Base-by-base conservation (phyloP, 768 basidiomycete species). In the Hirschioporus abietinus region DNA sequence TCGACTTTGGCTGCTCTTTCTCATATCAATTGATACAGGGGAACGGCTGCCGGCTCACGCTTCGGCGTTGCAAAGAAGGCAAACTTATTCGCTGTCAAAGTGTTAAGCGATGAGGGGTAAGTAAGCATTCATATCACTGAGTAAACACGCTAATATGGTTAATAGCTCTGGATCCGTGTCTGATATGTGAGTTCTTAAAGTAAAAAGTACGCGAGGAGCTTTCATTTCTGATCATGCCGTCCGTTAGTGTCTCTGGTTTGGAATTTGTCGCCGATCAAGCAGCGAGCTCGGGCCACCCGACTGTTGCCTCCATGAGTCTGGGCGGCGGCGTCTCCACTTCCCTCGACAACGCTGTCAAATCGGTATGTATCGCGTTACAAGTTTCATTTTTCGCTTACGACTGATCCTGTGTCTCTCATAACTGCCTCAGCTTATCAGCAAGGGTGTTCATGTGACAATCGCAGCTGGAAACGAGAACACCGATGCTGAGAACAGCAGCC, bases 71-170 rank as follows among this genome's bases (percentile, higher is more conserved):
- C 79, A 24, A 75, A 78, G 70, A 65, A 62, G 18, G 79, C 76
- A 1, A 73, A 67, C 58, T 64, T 82, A 64, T 75, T 81, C 66
- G 79, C 80, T 1, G 79, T 82, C 65, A 82, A 82, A 68, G 81
- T 82, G 23, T 73, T 81, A 65, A 72, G 72, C 61, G 78, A 79
- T 64, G 60, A 62, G 26, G 79, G 79, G 74, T 78, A 64, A 15
- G 74, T 67, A 52, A 15, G 20, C 1, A 23, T 58, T 24, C 7
- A 23, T 36, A 20, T 58, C 6, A 58, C 36, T 59, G 24, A 9
- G 17, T 8, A 20, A 24, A 63, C 35, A 10, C 9, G 23, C 58
- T 58, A 27, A 27, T 10, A 1, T 58, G 30, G 7, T 1, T 10
- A 66, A 26, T 35, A 64, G 69, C 15, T 60, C n/a, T 59, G 68